phyloP scores from a whole-genome alignment of 2,329 filamentous ascomycete species.

The Parascedosporium putredinis region DNA sequence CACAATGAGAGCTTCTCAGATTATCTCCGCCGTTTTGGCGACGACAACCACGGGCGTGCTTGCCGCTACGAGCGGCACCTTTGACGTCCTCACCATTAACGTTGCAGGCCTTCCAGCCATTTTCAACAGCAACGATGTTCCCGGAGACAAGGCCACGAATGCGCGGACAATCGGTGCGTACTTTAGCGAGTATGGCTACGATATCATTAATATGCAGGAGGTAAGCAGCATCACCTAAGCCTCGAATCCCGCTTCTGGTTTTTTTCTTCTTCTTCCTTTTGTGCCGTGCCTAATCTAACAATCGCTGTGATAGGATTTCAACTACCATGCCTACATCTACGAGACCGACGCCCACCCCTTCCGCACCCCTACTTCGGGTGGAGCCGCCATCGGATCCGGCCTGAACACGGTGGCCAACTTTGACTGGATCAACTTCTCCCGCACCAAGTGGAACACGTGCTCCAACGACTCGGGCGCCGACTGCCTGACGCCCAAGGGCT shows the following conservation, averaged over 20 bases:
- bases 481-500: slow-evolving; percentile 60
- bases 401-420: slow-evolving; percentile 54
- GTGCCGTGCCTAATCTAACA: background rate
- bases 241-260: too few species aligned
- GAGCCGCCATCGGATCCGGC: slow-evolving; percentile 51
- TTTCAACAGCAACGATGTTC: slow-evolving; percentile 48
- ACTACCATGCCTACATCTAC: slow-evolving; percentile 56
- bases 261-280: background rate
- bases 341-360: slow-evolving; percentile 46
- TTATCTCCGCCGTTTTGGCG: slow-evolving; percentile 1
- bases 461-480: slow-evolving; percentile 44
- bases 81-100: slow-evolving; percentile 46
- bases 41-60: background rate
- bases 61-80: slow-evolving; percentile 20
- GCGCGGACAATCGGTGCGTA: slow-evolving; percentile 43
- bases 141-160: slow-evolving; percentile 51
- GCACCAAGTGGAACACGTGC: slow-evolving; percentile 50
- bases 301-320: slow-evolving; percentile 40
- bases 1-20: background rate
- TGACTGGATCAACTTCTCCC: slow-evolving; percentile 42
- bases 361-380: slow-evolving; percentile 55
- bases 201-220: slow-evolving; percentile 57
- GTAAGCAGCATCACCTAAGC: slow-evolving; percentile 18
- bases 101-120: slow-evolving; percentile 48
- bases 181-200: slow-evolving; percentile 46